Evolutionary conservation across 2,329 filamentous ascomycete species (phyloP), one percentile per base, ranked within the genome.

Genomic region (Trichoderma simmonsii): DNA sequence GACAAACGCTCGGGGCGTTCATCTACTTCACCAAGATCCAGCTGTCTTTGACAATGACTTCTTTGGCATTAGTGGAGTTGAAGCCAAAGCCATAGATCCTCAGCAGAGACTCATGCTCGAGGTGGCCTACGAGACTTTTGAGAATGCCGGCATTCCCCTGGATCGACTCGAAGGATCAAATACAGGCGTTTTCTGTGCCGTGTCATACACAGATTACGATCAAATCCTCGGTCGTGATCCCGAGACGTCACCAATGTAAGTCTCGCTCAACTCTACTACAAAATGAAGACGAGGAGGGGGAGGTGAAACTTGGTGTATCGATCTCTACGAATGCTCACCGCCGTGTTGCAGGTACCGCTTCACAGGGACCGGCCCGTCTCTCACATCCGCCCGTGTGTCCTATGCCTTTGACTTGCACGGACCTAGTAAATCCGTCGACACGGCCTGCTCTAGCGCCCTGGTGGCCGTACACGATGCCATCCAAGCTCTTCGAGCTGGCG

Each of bases 391-490:
- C 39, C 68, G 71, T n/a, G 69, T 73, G 5, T 71, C 67, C 21
- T 73, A 73, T 43, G 51, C 64, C 8, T 73, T 73, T 28, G 71
- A 73, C 62, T 48, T 71, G 43, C 72, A 73, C 30, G 74, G 74
- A 9, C 72, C 73, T 1, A 65, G 54, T 12, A 75, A 74, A 70
- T 79, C 79, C 8, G 75, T 82, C 28, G 80, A 82, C 57, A 82
- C 81, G 12, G 81, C 79, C 6, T 83, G 81, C 70, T 81, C 80
- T 1, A 77, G 77, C 12, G 77, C 75, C 39, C 67, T 81, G 6
- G 77, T 80, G 3, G 80, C 78, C 11, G 71, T 81, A 9, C 78
- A 81, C 56, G 75, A 76, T 64, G 78, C 75, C 3, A 67, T 74
- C 8, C 71, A 72, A 5, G 71, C 71, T 14, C 61, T 72, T 34